Evolutionary conservation across 257 asterid genomes (phyloP).

Genomic region (Eustoma russellianum): DNA sequence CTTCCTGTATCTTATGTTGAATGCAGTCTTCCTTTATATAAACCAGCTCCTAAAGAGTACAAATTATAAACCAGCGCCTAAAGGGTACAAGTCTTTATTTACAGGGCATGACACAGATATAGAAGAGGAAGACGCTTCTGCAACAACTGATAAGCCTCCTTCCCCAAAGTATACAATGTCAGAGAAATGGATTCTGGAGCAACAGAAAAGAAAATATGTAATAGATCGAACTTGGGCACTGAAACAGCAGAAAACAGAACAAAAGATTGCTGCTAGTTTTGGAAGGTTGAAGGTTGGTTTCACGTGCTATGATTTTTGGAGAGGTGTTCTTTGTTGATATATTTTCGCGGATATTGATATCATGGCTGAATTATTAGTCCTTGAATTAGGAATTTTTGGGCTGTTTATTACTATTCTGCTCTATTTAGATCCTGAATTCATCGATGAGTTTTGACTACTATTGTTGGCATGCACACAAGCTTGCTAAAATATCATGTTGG

Average conservation of each 20-base stretch:
- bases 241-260: slow-evolving; percentile 72
- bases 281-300: slow-evolving; percentile 70
- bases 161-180: slow-evolving; percentile 70
- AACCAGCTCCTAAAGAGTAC: background rate
- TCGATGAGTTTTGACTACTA: too few relatives aligned
- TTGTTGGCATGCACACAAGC: too few relatives aligned
- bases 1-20: too few relatives aligned
- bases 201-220: slow-evolving; percentile 53
- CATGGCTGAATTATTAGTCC: background rate
- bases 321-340: too few relatives aligned
- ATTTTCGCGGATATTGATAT: background rate
- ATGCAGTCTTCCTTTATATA: background rate
- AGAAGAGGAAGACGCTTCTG: slow-evolving; percentile 53
- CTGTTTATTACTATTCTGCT: background rate
- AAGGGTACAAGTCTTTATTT: slow-evolving; percentile 1
- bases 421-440: background rate
- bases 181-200: slow-evolving; percentile 71
- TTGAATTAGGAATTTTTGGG: background rate
- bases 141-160: slow-evolving; percentile 45
- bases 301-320: background rate
- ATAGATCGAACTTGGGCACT: slow-evolving; percentile 57
- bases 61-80: background rate
- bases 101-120: slow-evolving; percentile 43
- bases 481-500: too few relatives aligned
- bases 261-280: slow-evolving; percentile 62